phyloP scores from a whole-genome alignment of 2,329 filamentous ascomycete species.

The Sporothrix pallida region DNA sequence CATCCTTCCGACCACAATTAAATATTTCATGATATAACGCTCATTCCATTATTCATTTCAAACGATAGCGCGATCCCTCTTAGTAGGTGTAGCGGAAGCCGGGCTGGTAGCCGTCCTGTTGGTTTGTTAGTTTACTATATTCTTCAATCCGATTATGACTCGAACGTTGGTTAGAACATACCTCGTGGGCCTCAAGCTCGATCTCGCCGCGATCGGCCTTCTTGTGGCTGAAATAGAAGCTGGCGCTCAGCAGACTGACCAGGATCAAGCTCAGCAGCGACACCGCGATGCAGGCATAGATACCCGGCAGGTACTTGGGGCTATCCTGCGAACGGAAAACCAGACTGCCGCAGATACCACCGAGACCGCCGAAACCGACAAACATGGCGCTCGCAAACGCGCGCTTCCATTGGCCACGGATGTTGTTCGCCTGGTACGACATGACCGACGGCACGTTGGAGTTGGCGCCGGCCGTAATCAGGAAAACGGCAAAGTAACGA shows the following conservation, averaged over 20 bases:
- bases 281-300: conserved; percentile 62
- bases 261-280: conserved; percentile 54
- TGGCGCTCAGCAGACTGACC: conserved; percentile 50
- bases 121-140: neutral
- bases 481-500: conserved; percentile 76
- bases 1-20: neutral
- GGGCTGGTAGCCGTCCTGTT: conserved; percentile 48
- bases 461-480: conserved; percentile 77
- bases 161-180: conserved; percentile 39
- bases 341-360: conserved; percentile 75
- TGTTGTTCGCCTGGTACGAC: conserved; percentile 86
- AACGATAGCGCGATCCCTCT: neutral
- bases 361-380: conserved; percentile 77
- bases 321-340: conserved; percentile 69
- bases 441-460: conserved; percentile 76
- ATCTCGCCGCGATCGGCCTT: conserved; percentile 61
- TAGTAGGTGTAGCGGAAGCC: conserved; percentile 52
- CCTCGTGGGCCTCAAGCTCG: conserved; percentile 57
- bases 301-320: conserved; percentile 59
- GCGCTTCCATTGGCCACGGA: conserved; percentile 87
- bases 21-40: neutral
- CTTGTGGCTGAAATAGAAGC: conserved; percentile 53
- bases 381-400: conserved; percentile 78
- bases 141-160: no score
- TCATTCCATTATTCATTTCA: neutral